phyloP scores from a whole-genome alignment of 345 rosid species.

The Eucalyptus lansdowneana region DNA sequence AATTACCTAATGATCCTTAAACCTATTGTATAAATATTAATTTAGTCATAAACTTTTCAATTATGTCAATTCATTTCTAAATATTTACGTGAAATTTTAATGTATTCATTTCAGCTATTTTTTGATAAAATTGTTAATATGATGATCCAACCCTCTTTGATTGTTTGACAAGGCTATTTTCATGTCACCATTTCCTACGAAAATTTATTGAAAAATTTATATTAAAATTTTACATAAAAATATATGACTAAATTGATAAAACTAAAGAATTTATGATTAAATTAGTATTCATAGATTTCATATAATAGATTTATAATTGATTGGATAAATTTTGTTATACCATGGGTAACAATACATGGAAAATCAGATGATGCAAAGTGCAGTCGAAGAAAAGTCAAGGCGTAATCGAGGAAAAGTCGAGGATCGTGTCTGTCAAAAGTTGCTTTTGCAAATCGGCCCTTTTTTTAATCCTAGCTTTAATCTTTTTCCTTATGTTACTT shows the following conservation, averaged over 20 bases:
- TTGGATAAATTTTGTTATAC: neutral
- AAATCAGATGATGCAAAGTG: neutral
- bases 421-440: neutral
- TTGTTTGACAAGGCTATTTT: neutral
- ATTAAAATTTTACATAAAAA: too few species aligned
- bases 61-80: neutral
- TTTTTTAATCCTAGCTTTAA: neutral
- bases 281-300: too few species aligned
- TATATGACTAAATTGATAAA: too few species aligned
- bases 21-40: neutral
- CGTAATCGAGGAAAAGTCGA: neutral
- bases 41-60: rapidly evolving
- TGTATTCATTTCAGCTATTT: neutral
- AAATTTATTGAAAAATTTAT: neutral
- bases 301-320: too few species aligned
- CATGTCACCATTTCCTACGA: rapidly evolving
- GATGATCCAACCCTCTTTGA: neutral
- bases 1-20: neutral
- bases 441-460: neutral
- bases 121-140: neutral
- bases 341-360: neutral
- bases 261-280: too few species aligned
- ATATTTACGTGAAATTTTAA: neutral
- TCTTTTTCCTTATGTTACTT: neutral
- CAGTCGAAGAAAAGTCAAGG: neutral